A percentile compares a stretch with the other conserved stretches of the same genome.
Conservation (phyloP, 805 yeast species). For the Zygosaccharomyces bisporus region DNA sequence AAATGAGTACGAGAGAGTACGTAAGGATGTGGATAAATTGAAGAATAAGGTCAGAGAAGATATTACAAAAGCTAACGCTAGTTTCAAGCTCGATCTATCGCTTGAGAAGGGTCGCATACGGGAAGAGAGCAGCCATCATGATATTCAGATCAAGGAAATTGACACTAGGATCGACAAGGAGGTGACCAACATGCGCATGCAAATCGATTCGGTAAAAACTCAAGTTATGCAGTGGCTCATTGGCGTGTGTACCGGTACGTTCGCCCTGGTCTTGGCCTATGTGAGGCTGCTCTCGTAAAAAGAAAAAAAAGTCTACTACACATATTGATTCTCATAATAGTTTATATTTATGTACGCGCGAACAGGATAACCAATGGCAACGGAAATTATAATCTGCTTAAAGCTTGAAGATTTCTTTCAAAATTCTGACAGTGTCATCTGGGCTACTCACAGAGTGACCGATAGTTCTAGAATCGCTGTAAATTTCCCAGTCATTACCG, state of each 20-base stretch:
- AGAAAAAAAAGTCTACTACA: not conserved
- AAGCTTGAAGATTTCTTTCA: slow-evolving; percentile 69
- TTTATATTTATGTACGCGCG: not conserved
- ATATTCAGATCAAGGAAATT: slow-evolving; percentile 88
- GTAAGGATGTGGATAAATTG: slow-evolving; percentile 80
- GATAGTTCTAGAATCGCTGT: slow-evolving; percentile 83
- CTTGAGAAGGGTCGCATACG: slow-evolving; percentile 93
- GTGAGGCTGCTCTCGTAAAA: slow-evolving; percentile 62
- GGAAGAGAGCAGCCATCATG: slow-evolving; percentile 90
- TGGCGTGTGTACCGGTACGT: slow-evolving; percentile 97
- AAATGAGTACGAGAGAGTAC: slow-evolving; percentile 81
- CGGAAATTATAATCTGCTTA: slow-evolving; percentile 11
- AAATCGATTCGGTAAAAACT: slow-evolving; percentile 90
- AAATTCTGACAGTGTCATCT: slow-evolving; percentile 78
- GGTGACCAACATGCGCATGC: slow-evolving; percentile 89
- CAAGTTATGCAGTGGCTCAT: slow-evolving; percentile 98
- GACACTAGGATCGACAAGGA: slow-evolving; percentile 95
- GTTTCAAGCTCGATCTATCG: slow-evolving; percentile 85
- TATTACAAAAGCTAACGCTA: slow-evolving; percentile 83
- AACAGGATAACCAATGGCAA: not conserved
- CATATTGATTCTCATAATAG: not conserved
- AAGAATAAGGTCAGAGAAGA: slow-evolving; percentile 85
- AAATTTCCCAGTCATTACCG: slow-evolving; percentile 98
- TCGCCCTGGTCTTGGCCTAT: slow-evolving; percentile 89
- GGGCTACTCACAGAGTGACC: slow-evolving; percentile 94